Evolutionary conservation across 2,329 filamentous ascomycete genomes (phyloP), one percentile per base, ranked within the genome.

Genomic region (Pyrenophora tritici-repentis): DNA sequence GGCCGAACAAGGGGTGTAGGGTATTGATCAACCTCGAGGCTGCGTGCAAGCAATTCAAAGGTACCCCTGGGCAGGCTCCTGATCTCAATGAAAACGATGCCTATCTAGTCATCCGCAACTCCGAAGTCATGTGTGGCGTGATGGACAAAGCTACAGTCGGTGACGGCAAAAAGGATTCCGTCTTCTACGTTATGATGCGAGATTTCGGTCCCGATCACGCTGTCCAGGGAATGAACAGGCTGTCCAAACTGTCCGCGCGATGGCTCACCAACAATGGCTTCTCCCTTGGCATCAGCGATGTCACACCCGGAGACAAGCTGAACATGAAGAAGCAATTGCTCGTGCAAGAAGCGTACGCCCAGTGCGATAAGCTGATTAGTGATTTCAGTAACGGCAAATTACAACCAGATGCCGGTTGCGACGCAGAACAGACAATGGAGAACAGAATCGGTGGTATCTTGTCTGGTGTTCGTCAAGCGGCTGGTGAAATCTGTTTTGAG

Each of bases 101-200:
- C 6, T 97, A 90, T 83, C 80, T 99, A 8, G 91, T 96, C 12
- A 88, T 99, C 56, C 89, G 93, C 50, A 97, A 99, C 70, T 97
- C 93, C 0, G 92, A 97, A 72, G 86, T 97, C 55, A 96, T 99
- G 90, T 97, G 93, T 68, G 94, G 94, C 55, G 84, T 88, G 53
- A 97, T 97, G 91, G 94, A 99, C 78, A 99, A 99, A 76, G 89
- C 90, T 1, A 97, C 92, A 0, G 90, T 99, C n/a, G 94, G 94
- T 62, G 86, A 90, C 5, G 94, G 94, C 64, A 97, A 97, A 79
- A 99, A 99, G 71, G 93, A 96, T 71, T 97, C 92, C 0, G 87
- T 99, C 16, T 99, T 97, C 70, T 99, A 97, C 68, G 89, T 97
- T 49, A 93, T 99, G 69, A 84, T 97, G 63, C 85, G 94, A 79